phyloP scores from a whole-genome alignment of 2,329 filamentous ascomycete species.

The Neonectria coccinea region DNA sequence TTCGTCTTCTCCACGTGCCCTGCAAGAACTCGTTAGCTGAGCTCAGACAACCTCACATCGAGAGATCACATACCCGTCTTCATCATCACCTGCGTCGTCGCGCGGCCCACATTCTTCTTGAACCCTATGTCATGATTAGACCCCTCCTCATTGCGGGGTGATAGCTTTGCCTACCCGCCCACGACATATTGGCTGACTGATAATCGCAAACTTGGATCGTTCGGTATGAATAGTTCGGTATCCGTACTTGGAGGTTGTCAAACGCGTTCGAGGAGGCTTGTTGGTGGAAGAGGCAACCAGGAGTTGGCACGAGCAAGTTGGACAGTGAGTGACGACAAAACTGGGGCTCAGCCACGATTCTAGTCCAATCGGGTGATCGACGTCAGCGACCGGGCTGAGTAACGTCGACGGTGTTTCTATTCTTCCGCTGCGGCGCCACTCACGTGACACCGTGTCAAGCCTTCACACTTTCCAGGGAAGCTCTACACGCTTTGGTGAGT shows the following conservation, averaged over 20 bases:
- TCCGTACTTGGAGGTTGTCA: conserved; percentile 23
- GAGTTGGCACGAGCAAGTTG: conserved; percentile 39
- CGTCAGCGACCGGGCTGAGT: conserved; percentile 46
- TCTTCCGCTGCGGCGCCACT: conserved; percentile 26
- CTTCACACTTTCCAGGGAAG: conserved; percentile 17
- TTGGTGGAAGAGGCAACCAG: conserved; percentile 31
- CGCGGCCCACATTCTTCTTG: conserved; percentile 96
- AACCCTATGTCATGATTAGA: conserved; percentile 55
- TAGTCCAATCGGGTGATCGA: conserved; percentile 49
- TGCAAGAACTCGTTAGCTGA: conserved; percentile 46
- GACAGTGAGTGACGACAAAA: conserved; percentile 48
- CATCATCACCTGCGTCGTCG: conserved; percentile 99
- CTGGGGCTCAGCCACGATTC: conserved; percentile 49
- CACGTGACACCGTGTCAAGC: conserved; percentile 48
- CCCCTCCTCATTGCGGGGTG: conserved; percentile 47
- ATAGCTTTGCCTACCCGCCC: conserved; percentile 68
- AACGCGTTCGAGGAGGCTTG: conserved; percentile 34
- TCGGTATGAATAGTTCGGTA: conserved; percentile 25
- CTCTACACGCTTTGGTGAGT: conserved; percentile 6
- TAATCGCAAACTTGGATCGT: conserved; percentile 23
- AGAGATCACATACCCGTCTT: conserved; percentile 78
- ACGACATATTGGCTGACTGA: conserved; percentile 68
- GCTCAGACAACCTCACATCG: too few relatives aligned
- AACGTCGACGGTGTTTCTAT: conserved; percentile 16
- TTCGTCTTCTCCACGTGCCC: conserved; percentile 99